Evolutionary conservation across 306 rosid genomes (phyloP), one percentile per base, ranked within the genome.

Genomic region (Hippophae tibetana): DNA sequence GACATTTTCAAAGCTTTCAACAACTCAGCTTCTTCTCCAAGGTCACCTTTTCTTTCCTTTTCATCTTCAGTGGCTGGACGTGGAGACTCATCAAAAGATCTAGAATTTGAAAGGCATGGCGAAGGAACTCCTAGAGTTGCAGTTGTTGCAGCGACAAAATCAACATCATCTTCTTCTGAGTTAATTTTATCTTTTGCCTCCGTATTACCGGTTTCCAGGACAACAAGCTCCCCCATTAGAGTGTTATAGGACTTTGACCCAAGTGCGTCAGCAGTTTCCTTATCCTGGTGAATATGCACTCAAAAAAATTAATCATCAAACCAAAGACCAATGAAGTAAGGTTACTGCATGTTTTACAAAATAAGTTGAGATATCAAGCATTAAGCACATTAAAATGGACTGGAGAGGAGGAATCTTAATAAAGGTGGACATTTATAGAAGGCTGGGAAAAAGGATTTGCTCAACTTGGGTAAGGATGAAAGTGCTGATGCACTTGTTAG

Each of bases 91-190:
- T 84, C 89, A 61, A 89, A 89, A 10, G 99, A 93, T 66, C 66
- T 76, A 57, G 84, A 61, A 72, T 82, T 86, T 10, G 97, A 86
- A 72, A 89, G 89, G 70, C 78, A 60, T 8, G 99, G 99, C 58
- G 99, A 89, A 70, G 99, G 99, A 63, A 93, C 97, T 13, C 99
- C 97, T 52, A 93, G 84, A 18, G 89, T 70, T 71, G 99, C 99
- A 67, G 97, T 82, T 66, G 99, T 93, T 72, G 99, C 99, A 50
- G 99, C 99, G 65, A 67, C 95, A 77, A 93, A 93, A 82, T 93
- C 99, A 59, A 93, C 85, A 64, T 76, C 75, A 79, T 89, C 97
- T 72, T 93, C 99, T 79, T 88, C 97, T 18, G 59, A 63, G 64
- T 43, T 78, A 56, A 63, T 82, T 53, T 77, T 76, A 57, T 41